Base-by-base conservation (phyloP, 139 green algal genomes). In the Micractinium conductrix region DNA sequence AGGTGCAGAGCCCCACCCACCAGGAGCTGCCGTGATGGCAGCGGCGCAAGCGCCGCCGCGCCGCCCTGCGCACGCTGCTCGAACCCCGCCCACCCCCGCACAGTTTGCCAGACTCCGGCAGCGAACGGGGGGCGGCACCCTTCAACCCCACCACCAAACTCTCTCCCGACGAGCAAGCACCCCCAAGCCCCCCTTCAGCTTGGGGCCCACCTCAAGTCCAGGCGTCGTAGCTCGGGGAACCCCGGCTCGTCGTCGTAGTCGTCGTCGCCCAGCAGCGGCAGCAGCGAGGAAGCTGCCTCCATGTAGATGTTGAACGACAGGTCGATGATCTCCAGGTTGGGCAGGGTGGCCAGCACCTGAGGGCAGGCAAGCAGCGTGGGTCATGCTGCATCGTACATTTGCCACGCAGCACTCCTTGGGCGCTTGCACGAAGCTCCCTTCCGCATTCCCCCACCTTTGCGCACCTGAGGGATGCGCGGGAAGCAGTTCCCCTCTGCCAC, bases 291-390 rank as follows among this genome's bases (percentile, higher is more conserved):
- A 9, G 80, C 80, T 21, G 69, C 69, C 50, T 85, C 80, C 80
- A 85, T 80, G 38, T 85, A 85, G 40, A 85, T 73, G 80, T 74
- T 78, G 80, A 85, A 85, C 38, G 37, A 65, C 24, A 85, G 80
- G 80, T 85, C 80, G 2, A 50, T 50, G 21, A 50, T 28, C 53
- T 85, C 80, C 80, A 85, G 80, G 35, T 42, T 1, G 4, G 80
- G 80, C 69, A 85, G 69, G 16, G 44, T 22, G 9, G 24, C 30
- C 80, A 85, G 80, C 69, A 85, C 80, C 80, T 85, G 80, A n/a
- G 71, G 42, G 2, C n/a, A 33, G 42, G 28, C 62, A 19, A 22
- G 42, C 16, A n/a, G 12, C 43, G 35, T 60, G 43, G 3, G 10
- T 12, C 1, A 40, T 30, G 40, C 21, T 26, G n/a, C n/a, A n/a